phyloP scores from a whole-genome alignment of 306 rosid species.

The Rubus parviflorus region DNA sequence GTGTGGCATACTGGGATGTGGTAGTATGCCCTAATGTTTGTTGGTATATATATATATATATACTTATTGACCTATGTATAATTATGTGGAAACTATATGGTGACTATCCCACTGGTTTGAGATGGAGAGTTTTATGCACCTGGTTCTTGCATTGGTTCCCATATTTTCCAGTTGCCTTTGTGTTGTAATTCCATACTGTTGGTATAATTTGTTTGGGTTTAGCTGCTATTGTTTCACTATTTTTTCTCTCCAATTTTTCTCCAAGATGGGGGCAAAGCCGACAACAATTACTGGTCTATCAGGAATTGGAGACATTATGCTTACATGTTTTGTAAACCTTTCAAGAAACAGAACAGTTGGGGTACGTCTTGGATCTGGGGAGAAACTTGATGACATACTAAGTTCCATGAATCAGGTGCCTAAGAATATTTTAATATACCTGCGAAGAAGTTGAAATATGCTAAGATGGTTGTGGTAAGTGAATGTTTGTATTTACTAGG shows the following conservation, averaged over 20 bases:
- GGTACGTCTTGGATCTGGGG: constrained; percentile 86
- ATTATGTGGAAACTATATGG: not conserved
- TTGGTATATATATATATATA: not conserved
- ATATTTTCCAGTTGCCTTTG: not conserved
- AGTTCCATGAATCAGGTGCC: constrained; percentile 84
- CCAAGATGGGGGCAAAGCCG: constrained; percentile 91
- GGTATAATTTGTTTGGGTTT: not conserved
- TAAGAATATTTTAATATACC: constrained; percentile 1
- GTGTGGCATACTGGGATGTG: not conserved
- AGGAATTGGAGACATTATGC: constrained; percentile 95
- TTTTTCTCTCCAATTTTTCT: constrained; percentile 26
- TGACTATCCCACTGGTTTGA: not conserved
- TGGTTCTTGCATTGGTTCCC: constrained; percentile 1
- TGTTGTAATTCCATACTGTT: not conserved
- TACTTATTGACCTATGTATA: not conserved
- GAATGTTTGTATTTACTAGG: constrained; percentile 38
- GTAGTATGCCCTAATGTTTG: not conserved
- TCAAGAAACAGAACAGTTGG: constrained; percentile 92
- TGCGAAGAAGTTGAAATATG: constrained; percentile 1
- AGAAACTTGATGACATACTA: constrained; percentile 74
- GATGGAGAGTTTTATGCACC: not conserved
- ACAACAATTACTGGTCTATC: constrained; percentile 89
- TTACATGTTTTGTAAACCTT: constrained; percentile 85
- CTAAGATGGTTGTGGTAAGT: not conserved
- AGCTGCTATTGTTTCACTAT: constrained; percentile 19